phyloP scores from a whole-genome alignment of 257 asterid species.

The Ophiorrhiza pumila region DNA sequence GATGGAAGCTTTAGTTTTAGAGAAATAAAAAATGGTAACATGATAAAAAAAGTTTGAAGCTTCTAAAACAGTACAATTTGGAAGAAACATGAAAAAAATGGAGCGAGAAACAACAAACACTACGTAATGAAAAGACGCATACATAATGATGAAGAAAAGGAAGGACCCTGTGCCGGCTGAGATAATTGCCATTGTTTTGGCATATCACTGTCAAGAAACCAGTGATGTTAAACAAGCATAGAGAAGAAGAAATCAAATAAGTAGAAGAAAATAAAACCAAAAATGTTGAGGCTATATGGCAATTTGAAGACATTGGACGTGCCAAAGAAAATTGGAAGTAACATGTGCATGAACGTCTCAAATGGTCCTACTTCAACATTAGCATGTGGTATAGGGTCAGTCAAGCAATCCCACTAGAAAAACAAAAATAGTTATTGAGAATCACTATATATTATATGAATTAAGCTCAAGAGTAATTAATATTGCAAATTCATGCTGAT shows the following conservation, averaged over 20 bases:
- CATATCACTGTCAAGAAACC: neutral
- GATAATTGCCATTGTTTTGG: constrained; percentile 1
- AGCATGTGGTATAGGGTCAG: constrained; percentile 8
- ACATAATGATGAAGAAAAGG: neutral
- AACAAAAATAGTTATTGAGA: too few species aligned
- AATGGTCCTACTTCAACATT: constrained; percentile 5
- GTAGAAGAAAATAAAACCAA: neutral
- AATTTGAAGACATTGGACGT: neutral
- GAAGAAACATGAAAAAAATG: too few species aligned
- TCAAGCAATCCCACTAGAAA: neutral
- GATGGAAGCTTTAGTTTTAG: too few species aligned
- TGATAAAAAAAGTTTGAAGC: too few species aligned
- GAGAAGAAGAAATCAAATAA: neutral
- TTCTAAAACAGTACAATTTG: neutral
- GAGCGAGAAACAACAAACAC: too few species aligned
- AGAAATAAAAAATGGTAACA: too few species aligned
- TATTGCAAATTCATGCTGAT: neutral
- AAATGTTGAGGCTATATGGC: neutral
- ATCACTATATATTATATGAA: too few species aligned
- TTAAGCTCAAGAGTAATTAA: neutral
- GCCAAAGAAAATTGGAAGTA: neutral
- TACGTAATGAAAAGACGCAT: neutral
- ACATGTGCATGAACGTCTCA: constrained; percentile 1
- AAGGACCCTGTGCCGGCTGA: neutral
- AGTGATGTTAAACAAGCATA: neutral